A percentile compares a stretch with the other conserved stretches of the same genome.
These are phyloP conservation scores for Backusella luteola DNA, from an alignment of 192 early-diverging fungal genomes.

Conservation along the genomic window DNA sequence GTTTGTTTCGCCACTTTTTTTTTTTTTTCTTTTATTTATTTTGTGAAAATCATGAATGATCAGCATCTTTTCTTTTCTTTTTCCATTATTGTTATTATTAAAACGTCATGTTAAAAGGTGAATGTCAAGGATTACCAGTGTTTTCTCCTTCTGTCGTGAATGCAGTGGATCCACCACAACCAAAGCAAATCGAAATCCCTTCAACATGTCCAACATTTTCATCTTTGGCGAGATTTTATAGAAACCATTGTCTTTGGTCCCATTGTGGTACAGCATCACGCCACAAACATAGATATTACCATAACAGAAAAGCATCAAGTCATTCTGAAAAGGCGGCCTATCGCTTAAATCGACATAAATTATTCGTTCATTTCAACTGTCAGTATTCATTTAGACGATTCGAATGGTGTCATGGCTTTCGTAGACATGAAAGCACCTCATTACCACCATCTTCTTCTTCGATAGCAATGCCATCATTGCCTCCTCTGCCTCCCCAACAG, in stretches of 20 bases:
- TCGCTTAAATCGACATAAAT: not conserved
- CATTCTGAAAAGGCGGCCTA: not conserved
- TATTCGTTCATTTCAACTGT: not conserved
- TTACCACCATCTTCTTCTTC: not conserved
- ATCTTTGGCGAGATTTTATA: constrained; percentile 1
- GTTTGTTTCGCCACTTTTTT: constrained; percentile 3
- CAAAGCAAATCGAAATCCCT: not conserved
- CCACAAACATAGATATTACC: not conserved
- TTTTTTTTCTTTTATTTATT: not conserved
- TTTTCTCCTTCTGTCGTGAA: not conserved
- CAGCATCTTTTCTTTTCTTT: not conserved
- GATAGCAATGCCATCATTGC: not conserved
- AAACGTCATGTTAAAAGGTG: not conserved
- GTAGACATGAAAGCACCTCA: not conserved
- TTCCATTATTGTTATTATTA: too few species aligned
- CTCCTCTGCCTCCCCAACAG: not conserved
- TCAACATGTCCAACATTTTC: not conserved
- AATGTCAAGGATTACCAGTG: not conserved
- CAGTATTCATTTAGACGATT: not conserved
- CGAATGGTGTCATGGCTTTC: not conserved
- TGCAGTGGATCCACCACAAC: not conserved
- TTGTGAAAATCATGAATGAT: not conserved
- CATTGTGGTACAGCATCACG: not conserved
- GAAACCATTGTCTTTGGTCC: not conserved
- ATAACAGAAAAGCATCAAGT: not conserved